Percentiles rank a stretch among this genome's conserved stretches.
These are phyloP conservation scores for Asterophora parasitica DNA, from an alignment of 768 basidiomycete genomes.

Conservation along the genomic window DNA sequence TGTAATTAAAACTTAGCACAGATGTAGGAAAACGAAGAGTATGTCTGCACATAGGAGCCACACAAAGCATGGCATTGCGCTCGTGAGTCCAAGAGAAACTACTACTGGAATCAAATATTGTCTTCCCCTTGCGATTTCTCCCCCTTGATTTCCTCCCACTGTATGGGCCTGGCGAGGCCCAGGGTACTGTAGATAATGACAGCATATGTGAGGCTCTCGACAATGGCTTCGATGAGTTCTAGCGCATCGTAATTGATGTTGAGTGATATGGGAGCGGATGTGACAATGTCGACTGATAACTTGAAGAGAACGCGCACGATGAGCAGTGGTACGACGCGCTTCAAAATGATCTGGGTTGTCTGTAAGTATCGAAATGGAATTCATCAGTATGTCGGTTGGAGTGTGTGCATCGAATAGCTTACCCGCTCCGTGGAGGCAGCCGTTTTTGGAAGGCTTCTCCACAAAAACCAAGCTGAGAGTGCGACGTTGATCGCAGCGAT, in stretches of 20 bases:
- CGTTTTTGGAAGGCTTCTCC: background rate
- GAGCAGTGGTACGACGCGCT: constrained; percentile 2
- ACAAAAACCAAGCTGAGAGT: constrained; percentile 1
- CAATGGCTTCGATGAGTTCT: constrained; percentile 2
- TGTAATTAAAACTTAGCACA: no score
- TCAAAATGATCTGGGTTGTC: constrained; percentile 1
- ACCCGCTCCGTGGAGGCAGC: background rate
- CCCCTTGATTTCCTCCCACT: background rate
- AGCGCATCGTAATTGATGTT: constrained; percentile 2
- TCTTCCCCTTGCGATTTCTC: background rate
- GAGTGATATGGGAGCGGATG: constrained; percentile 1
- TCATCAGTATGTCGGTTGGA: background rate
- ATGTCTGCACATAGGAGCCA: no score
- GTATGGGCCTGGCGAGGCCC: background rate
- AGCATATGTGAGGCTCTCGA: constrained; percentile 1
- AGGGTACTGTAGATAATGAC: background rate
- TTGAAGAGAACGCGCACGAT: constrained; percentile 5
- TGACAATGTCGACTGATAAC: constrained; percentile 1
- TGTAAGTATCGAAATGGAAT: background rate
- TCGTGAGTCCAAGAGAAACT: no score
- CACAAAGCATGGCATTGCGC: no score
- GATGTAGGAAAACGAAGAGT: no score
- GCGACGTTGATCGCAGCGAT: constrained; percentile 1
- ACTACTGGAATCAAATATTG: no score
- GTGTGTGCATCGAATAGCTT: background rate